Conservation (phyloP, 1,284 basidiomycete species). For the Sanghuangporus weigelae region DNA sequence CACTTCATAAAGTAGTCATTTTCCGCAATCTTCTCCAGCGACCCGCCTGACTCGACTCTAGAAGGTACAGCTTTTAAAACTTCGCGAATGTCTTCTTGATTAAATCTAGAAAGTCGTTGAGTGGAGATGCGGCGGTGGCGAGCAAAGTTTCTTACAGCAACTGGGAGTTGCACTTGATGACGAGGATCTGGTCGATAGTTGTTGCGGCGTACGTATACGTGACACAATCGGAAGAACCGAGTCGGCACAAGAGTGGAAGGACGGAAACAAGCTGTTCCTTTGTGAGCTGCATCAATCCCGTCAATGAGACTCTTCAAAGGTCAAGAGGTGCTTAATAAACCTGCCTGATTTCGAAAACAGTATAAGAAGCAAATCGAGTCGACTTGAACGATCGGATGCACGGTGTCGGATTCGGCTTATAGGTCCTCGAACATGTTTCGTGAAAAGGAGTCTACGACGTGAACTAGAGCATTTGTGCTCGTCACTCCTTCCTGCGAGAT, state of each 20-base stretch:
- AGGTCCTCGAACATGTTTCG: constrained; percentile 89
- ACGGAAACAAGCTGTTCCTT: constrained; percentile 93
- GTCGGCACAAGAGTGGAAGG: constrained; percentile 80
- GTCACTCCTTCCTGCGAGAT: constrained; percentile 78
- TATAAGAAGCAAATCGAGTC: constrained; percentile 93
- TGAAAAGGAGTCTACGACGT: constrained; percentile 95
- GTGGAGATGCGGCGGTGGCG: constrained; percentile 17
- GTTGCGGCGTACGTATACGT: constrained; percentile 88
- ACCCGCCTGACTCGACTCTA: constrained; percentile 77
- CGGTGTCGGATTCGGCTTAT: constrained; percentile 60
- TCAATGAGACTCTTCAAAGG: not conserved
- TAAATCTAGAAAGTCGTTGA: constrained; percentile 52
- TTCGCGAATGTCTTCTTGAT: constrained; percentile 80
- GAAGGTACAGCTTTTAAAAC: constrained; percentile 76
- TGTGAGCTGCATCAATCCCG: constrained; percentile 56
- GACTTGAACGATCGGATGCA: constrained; percentile 90
- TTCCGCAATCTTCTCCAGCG: constrained; percentile 93
- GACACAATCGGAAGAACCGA: constrained; percentile 78
- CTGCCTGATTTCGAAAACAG: constrained; percentile 92
- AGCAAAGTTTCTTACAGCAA: constrained; percentile 47
- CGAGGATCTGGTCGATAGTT: constrained; percentile 84
- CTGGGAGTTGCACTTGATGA: constrained; percentile 74
- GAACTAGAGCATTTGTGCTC: constrained; percentile 86
- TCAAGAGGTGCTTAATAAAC: constrained; percentile 17
- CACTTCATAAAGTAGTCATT: constrained; percentile 99